These are phyloP conservation scores for Leccinellum rugosiceps DNA, from an alignment of 768 basidiomycete genomes.

Conservation along the genomic window DNA sequence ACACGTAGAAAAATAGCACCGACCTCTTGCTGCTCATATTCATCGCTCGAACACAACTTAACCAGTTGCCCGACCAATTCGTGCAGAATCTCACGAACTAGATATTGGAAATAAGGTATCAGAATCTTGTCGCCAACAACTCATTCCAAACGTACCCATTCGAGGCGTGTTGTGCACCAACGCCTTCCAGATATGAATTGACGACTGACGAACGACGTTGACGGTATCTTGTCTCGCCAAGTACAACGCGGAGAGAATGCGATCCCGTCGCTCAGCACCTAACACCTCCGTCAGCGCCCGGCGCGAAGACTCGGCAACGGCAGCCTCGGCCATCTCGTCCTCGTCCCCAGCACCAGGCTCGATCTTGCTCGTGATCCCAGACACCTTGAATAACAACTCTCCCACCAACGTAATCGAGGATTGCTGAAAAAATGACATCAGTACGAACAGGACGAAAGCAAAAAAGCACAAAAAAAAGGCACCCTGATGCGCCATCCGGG, in stretches of 20 bases:
- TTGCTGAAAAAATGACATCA: constrained; percentile 48
- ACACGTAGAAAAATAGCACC: neutral
- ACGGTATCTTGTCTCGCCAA: constrained; percentile 93
- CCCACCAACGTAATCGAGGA: constrained; percentile 95
- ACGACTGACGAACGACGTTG: constrained; percentile 82
- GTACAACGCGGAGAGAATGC: constrained; percentile 87
- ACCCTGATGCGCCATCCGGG: constrained; percentile 93
- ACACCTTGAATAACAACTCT: constrained; percentile 93
- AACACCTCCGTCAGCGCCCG: constrained; percentile 85
- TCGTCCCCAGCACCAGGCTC: constrained; percentile 75
- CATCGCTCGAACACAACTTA: constrained; percentile 70
- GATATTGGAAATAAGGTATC: constrained; percentile 8
- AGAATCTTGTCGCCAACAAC: neutral
- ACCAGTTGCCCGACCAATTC: constrained; percentile 80
- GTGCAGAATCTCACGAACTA: constrained; percentile 87
- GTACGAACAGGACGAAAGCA: neutral
- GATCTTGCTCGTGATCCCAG: constrained; percentile 89
- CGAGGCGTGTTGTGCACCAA: constrained; percentile 92
- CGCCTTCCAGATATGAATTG: constrained; percentile 97
- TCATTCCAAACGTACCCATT: constrained; percentile 52
- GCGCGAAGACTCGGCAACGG: constrained; percentile 73
- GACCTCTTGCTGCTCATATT: constrained; percentile 90
- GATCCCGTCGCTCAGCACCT: constrained; percentile 83
- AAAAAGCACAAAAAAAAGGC: constrained; percentile 28
- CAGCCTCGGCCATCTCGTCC: constrained; percentile 60